phyloP scores from a whole-genome alignment of 192 early-diverging fungal species.

The Gigaspora rosea region DNA sequence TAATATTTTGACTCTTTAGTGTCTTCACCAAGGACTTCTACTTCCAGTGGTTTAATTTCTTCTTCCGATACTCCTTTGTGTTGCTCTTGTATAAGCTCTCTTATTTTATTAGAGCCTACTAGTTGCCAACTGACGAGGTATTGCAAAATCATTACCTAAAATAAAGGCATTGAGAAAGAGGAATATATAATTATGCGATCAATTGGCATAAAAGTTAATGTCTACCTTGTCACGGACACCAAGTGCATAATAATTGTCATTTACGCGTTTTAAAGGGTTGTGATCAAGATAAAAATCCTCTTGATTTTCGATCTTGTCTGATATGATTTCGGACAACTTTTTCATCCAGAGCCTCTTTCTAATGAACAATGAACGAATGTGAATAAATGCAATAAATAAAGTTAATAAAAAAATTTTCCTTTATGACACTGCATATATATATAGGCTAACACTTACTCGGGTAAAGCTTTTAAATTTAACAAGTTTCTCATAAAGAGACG shows the following conservation, averaged over 20 bases:
- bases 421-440: too few relatives aligned
- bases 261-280: not conserved
- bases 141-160: slow-evolving; percentile 11
- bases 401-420: not conserved
- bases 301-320: not conserved
- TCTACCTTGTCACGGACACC: not conserved
- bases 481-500: not conserved
- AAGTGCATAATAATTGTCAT: not conserved
- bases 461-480: not conserved
- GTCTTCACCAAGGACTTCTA: slow-evolving; percentile 14
- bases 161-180: not conserved
- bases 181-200: too few relatives aligned
- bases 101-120: not conserved
- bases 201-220: not conserved
- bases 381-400: not conserved
- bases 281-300: not conserved
- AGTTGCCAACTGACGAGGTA: slow-evolving; percentile 9
- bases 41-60: not conserved
- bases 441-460: not conserved
- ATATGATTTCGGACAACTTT: not conserved
- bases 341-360: not conserved
- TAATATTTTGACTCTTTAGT: not conserved
- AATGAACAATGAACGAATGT: not conserved
- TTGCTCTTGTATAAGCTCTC: not conserved
- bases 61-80: not conserved